phyloP scores from a whole-genome alignment of 768 basidiomycete genomes.

The Lactifluus hygrophoroides region DNA sequence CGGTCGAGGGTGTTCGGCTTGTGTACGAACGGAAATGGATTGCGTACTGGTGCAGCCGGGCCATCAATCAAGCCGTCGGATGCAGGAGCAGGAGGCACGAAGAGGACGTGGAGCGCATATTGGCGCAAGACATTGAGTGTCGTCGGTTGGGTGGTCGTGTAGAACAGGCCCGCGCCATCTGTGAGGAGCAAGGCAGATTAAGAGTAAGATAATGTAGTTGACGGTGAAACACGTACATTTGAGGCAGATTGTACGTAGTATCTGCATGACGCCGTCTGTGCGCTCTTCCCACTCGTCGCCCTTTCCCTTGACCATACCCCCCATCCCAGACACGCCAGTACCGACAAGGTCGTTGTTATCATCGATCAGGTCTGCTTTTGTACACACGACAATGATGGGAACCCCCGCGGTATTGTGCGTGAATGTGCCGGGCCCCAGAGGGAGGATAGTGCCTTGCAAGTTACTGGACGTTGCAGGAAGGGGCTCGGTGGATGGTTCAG shows the following conservation, averaged over 20 bases:
- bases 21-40: slow-evolving; percentile 79
- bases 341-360: slow-evolving; percentile 64
- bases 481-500: slow-evolving; percentile 67
- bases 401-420: slow-evolving; percentile 82
- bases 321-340: slow-evolving; percentile 71
- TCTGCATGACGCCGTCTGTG: slow-evolving; percentile 92
- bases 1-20: slow-evolving; percentile 91
- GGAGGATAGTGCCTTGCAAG: slow-evolving; percentile 61
- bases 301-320: slow-evolving; percentile 86
- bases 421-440: slow-evolving; percentile 76
- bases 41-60: slow-evolving; percentile 46
- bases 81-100: slow-evolving; percentile 60
- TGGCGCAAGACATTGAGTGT: slow-evolving; percentile 72
- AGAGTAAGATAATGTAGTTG: background rate
- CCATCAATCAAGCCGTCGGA: slow-evolving; percentile 27
- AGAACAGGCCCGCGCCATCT: slow-evolving; percentile 93
- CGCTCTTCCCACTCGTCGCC: slow-evolving; percentile 92
- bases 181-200: background rate
- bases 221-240: slow-evolving; percentile 56
- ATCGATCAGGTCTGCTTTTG: slow-evolving; percentile 91
- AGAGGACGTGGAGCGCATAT: slow-evolving; percentile 76
- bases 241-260: slow-evolving; percentile 84
- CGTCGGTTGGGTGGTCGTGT: slow-evolving; percentile 73
- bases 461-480: slow-evolving; percentile 50
- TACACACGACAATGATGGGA: slow-evolving; percentile 83